Evolutionary conservation across 2,329 filamentous ascomycete species (phyloP), one percentile per base, ranked within the genome.

Genomic region (Aspergillus fischeri): DNA sequence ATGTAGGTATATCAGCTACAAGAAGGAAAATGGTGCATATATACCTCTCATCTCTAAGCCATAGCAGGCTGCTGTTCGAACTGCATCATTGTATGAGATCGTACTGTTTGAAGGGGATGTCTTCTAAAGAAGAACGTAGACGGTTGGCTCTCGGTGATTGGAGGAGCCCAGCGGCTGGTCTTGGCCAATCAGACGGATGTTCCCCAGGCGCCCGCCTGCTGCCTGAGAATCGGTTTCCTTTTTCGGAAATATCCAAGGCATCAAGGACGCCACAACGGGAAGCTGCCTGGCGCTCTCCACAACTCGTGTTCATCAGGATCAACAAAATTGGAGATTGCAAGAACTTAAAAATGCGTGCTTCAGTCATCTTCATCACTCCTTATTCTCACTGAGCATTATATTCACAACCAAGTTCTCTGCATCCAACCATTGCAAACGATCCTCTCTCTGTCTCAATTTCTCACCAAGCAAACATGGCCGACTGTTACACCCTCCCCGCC

Each of bases 401-500:
- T 24, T 24, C 44, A 21, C n/a, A 24, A 14, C 10, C 3, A 25
- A 17, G 10, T 27, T 47, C 24, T 14, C 44, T 3, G 2, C 14
- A 35, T 35, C 14, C 14, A 17, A 17, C 32, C 32, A 35, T 35
- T 35, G 32, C 32, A 17, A 6, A 2, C 32, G 32, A 35, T 27
- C 11, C 2, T 7, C 8, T 24, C 9, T 21, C 44, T 27, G 14
- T 21, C 24, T 24, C 44, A 11, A 25, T 44, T 7, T 44, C 10
- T 44, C 2, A 24, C 21, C 44, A 5, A 47, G 32, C 32, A 35
- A 54, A 10, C 54, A 61, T 61, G 57, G 50, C 54, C 9, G 45
- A 44, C 10, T 29, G 24, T 29, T 45, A 51, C 25, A 55, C 56
- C 14, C 57, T 73, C 20, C 71, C 71, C 8, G n/a, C 58, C 8